phyloP scores from a whole-genome alignment of 2,329 filamentous ascomycete genomes.

The Fusarium compactum region DNA sequence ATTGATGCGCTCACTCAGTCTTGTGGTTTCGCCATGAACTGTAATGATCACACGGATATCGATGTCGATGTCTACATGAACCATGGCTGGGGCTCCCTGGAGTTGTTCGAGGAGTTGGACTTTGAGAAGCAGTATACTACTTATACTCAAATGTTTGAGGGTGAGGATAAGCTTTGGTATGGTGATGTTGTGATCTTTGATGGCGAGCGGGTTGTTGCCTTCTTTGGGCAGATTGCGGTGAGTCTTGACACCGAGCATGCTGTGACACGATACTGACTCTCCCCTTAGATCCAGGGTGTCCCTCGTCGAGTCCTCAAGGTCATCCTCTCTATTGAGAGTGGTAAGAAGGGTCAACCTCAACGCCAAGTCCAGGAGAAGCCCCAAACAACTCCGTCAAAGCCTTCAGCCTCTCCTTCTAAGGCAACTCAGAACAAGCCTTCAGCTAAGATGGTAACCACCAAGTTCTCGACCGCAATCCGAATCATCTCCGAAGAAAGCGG shows the following conservation, averaged over 20 bases:
- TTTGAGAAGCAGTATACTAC: conserved; percentile 41
- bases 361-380: conserved; percentile 9
- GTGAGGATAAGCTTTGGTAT: conserved; percentile 34
- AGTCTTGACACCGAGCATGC: fast-evolving
- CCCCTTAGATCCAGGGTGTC: conserved; percentile 28
- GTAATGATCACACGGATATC: conserved; percentile 38
- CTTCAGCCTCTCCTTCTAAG: fast-evolving
- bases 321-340: conserved; percentile 32
- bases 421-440: background rate
- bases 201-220: conserved; percentile 60
- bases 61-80: conserved; percentile 41
- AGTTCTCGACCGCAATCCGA: conserved; percentile 9
- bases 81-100: conserved; percentile 37
- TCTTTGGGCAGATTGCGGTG: conserved; percentile 50
- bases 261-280: background rate
- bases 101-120: conserved; percentile 35
- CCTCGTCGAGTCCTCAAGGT: conserved; percentile 39
- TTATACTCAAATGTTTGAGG: conserved; percentile 36
- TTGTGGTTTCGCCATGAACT: conserved; percentile 43
- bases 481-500: conserved; percentile 43
- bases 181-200: conserved; percentile 69
- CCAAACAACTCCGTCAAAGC: background rate
- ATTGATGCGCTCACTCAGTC: conserved; percentile 41
- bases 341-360: conserved; percentile 31
- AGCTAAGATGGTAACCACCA: background rate